These are phyloP conservation scores for Dothideomycetes sp. DNA, from an alignment of 2,329 filamentous ascomycete species.

Conservation along the genomic window DNA sequence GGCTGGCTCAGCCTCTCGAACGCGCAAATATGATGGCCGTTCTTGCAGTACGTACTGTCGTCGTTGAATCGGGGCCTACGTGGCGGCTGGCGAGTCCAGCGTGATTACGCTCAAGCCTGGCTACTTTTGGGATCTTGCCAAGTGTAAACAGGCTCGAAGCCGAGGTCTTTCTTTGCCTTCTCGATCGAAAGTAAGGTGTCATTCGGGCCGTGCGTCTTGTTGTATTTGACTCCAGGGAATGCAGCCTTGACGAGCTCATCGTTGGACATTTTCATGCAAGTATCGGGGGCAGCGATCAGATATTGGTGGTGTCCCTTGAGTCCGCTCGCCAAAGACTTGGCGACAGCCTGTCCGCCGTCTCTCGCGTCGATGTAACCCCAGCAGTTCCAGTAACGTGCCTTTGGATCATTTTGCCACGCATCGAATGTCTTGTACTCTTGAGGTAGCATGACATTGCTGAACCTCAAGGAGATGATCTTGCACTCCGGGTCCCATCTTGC, in stretches of 20 bases:
- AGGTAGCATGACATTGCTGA: constrained; percentile 16
- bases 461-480: constrained; percentile 14
- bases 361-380: constrained; percentile 15
- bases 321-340: constrained; percentile 11
- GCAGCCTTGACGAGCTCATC: constrained; percentile 14
- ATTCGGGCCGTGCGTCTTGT: constrained; percentile 10
- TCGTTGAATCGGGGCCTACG: too few species aligned
- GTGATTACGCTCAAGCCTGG: too few species aligned
- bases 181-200: constrained; percentile 14
- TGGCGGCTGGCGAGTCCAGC: too few species aligned
- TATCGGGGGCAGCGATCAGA: constrained; percentile 14
- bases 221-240: constrained; percentile 15
- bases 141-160: constrained; percentile 13
- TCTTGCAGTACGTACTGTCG: too few species aligned
- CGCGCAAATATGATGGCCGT: too few species aligned
- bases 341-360: constrained; percentile 14
- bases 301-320: constrained; percentile 14
- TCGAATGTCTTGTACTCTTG: constrained; percentile 14
- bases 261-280: constrained; percentile 14
- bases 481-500: constrained; percentile 13
- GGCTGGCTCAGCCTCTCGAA: too few species aligned
- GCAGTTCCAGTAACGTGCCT: constrained; percentile 15
- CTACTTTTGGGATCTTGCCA: constrained; percentile 18
- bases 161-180: constrained; percentile 16
- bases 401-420: constrained; percentile 14